Evolutionary conservation across 2,329 filamentous ascomycete genomes (phyloP), one percentile per base, ranked within the genome.

Genomic region (Chrysoporthe puriensis): DNA sequence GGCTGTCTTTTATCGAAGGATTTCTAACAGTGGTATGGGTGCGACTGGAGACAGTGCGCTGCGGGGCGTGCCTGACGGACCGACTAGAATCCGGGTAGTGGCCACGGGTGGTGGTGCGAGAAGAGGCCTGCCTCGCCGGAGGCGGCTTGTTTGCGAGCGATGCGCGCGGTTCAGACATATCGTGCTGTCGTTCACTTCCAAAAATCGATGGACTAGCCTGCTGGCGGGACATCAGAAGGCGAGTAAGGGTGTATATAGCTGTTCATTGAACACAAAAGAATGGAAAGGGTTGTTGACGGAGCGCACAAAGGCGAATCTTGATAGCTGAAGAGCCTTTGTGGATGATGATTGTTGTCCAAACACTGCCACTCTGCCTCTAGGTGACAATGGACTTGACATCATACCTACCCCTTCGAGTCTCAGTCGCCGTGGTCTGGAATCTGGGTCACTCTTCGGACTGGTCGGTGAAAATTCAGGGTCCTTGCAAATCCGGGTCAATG

Each of bases 21-120:
- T 50, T 48, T 11, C 26, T 54, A n/a, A 26, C 36, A 9, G n/a
- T 46, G 13, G 48, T 77, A 44, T 46, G 4, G 14, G 60, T 62
- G 32, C 44, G 44, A n/a, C 4, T 62, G 34, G 60, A 62, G n/a
- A 34, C 18, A 52, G 40, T 50, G 60, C 60, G 60, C 34, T 62
- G 60, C 11, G 60, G 60, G 4, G 42, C 18, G 14, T 36, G 26
- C 26, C 26, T 26, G 16, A 11, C 44, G 21, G 59, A 46, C 43
- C 32, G 18, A 16, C 9, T 26, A 11, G 60, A 62, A 50, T 26
- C 4, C 26, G 43, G 32, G 8, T 62, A 32, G 8, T 46, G 26
- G 26, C 40, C 32, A 32, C 18, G 32, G 9, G 18, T 62, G 1
- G 16, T 36, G 16, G 18, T 16, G 21, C 60, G 44, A 5, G 46